Conservation (phyloP, 805 yeast genomes). For the Priceomyces haplophilus region DNA sequence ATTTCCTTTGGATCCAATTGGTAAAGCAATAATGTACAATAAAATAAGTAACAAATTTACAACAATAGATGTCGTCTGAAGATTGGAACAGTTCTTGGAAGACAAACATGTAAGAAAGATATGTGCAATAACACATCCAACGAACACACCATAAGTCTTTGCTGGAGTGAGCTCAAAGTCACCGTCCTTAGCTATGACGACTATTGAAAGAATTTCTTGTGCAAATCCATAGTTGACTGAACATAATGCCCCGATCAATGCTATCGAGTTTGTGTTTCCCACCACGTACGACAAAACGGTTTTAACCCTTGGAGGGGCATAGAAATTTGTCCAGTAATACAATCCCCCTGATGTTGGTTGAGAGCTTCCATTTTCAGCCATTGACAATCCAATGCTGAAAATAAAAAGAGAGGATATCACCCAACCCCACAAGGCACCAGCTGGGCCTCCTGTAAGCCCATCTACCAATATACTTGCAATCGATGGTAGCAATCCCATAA, state of each 20-base stretch:
- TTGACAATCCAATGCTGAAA: constrained; percentile 25
- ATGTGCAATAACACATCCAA: constrained; percentile 25
- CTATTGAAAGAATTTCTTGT: constrained; percentile 23
- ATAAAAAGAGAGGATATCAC: constrained; percentile 23
- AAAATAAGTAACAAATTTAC: constrained; percentile 21
- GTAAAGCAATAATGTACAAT: constrained; percentile 27
- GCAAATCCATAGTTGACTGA: constrained; percentile 32
- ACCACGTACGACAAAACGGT: constrained; percentile 23
- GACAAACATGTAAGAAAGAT: constrained; percentile 22
- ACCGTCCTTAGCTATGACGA: constrained; percentile 28
- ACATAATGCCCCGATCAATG: constrained; percentile 30
- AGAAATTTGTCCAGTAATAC: constrained; percentile 35
- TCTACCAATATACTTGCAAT: constrained; percentile 23
- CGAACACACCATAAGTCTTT: constrained; percentile 30
- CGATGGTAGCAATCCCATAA: constrained; percentile 34
- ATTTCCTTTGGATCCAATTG: constrained; percentile 23
- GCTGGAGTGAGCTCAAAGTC: constrained; percentile 25
- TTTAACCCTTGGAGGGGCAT: constrained; percentile 23
- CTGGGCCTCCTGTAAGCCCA: constrained; percentile 29
- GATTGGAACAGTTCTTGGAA: constrained; percentile 20
- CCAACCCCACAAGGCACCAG: constrained; percentile 33
- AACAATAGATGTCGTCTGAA: constrained; percentile 25
- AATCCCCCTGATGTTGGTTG: constrained; percentile 33
- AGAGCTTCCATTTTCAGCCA: constrained; percentile 25
- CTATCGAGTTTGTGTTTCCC: constrained; percentile 29